Evolutionary conservation across 2,329 filamentous ascomycete species (phyloP), one percentile per base, ranked within the genome.

Genomic region (Curvularia sp.): DNA sequence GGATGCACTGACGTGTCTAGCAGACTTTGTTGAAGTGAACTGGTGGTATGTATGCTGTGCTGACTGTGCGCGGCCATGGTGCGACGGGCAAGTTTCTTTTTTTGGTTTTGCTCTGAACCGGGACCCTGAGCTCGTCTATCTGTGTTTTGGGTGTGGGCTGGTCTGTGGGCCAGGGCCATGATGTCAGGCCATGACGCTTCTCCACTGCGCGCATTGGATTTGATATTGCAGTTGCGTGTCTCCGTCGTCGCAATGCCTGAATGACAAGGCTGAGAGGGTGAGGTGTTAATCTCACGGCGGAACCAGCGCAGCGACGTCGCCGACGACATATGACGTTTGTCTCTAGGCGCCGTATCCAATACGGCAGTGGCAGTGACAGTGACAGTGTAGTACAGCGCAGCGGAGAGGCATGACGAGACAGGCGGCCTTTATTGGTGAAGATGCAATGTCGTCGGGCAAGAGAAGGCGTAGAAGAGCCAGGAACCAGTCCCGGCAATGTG

Each of bases 401-500:
- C n/a, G 25, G 4, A 27, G 25, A n/a, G 34, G 4, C 18, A 46
- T 30, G 21, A n/a, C n/a, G 25, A 32, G n/a, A 15, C 8, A 42
- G 19, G 21, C 2, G 10, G 19, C 39, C 34, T 34, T 6, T 5
- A 13, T 6, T 13, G 38, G 42, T 30, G 27, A 41, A 21, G 36
- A 43, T 57, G 49, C 43, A 12, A 38, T 42, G 41, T 32, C 36
- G 52, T 48, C 41, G 61, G 58, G 47, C 34, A 50, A 34, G 30
- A 5, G 42, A 59, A 50, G 46, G 43, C 30, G 43, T 63, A 67
- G 50, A 67, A 69, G 65, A 65, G 55, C 59, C 65, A 69, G 62
- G 67, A 67, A 69, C 70, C 69, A 74, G 53, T 55, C 66, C 69
- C 70, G 55, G 56, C 21, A 32, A 46, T 39, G 36, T 57, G 65